Evolutionary conservation across 78 protist genomes (phyloP), one percentile per base, ranked within the genome.

Genomic region (Dictyostelium capitatum): DNA sequence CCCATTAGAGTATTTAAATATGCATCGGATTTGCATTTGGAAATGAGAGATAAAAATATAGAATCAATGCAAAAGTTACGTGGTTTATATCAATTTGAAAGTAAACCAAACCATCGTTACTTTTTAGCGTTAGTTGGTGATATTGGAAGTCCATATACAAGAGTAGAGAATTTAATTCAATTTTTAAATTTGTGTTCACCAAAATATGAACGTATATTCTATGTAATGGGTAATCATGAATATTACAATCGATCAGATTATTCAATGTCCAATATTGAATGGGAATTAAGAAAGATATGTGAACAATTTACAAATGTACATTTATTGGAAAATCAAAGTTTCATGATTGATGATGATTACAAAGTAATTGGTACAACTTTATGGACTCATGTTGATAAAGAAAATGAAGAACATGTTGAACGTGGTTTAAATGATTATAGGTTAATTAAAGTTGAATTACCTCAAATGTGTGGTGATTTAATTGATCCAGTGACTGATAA

Each of bases 21-120:
- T 83, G 41, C 73, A 23, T 72, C 82, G 14, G 91, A 83, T 72
- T 46, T 83, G 10, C 91, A 83, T 54, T 72, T 83, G n/a, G 91
- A 83, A n/a, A 83, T 83, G 91, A 54, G 81, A 50, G 51, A 69
- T 37, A 59, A 3, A n/a, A 3, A n/a, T 72, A n/a, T 72, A 72
- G 20, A 53, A 51, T 1, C 19, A 23, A 53, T 78, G 53, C 3
- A 20, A 6, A 62, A 37, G 4, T 46, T 80, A 10, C 59, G n/a
- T 46, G 77, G 57, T 10, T 7, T 80, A 9, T 80, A 41, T 14
- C 30, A 80, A 80, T 80, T 80, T 47, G 74, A 80, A 59, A 80
- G 32, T 14, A 46, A 80, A 62, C 72, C 74, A 43, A 62, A 80
- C 43, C 46, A 28, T 32, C 47, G 75, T 19, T 80, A 80, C 48